Base-by-base conservation (phyloP, 306 rosid species). In the Morella rubra region DNA sequence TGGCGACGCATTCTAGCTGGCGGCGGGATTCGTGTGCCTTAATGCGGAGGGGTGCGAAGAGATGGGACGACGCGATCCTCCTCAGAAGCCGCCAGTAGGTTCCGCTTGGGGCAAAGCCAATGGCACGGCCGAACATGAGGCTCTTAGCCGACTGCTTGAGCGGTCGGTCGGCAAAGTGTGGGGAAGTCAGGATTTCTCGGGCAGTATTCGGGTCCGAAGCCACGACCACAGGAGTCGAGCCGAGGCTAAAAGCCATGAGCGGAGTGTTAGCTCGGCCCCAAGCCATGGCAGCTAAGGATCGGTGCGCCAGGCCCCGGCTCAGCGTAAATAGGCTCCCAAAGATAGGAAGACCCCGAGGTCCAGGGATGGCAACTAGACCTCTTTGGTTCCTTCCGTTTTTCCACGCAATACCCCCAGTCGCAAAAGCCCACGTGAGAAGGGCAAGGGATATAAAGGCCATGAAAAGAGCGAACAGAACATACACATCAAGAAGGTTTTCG, bases 41-140 rank as follows among this genome's bases (percentile, higher is more conserved):
- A 70, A 84, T 84, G 8, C 88, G 88, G 61, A 74, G 22, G 1
- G 92, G 92, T 0, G 88, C 67, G 73, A 88, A 88, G 14, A 88
- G 76, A 71, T 88, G 90, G n/a, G 90, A n/a, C 2, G 92, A 84
- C 10, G 92, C 84, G 44, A 88, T 86, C 27, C 80, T 64, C 13
- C 90, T 68, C 0, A 88, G 73, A 3, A 85, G 86, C 2, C 89
- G 84, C 91, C 91, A 88, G 74, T 88, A 88, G 4, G 80, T 52
- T 0, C 89, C 89, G 60, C 80, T 88, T 3, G 91, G 89, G 8
- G 91, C 91, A 68, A 88, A 88, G 59, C 91, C 91, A 16, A 88
- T 85, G 71, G 91, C 91, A 22, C 89, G 89, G 20, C 59, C 42
- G 71, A 88, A 88, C 86, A 83, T 83, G 1, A 88, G 82, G 59